These are phyloP conservation scores for Plantago elongata DNA, from an alignment of 257 asterid species.

Conservation along the genomic window DNA sequence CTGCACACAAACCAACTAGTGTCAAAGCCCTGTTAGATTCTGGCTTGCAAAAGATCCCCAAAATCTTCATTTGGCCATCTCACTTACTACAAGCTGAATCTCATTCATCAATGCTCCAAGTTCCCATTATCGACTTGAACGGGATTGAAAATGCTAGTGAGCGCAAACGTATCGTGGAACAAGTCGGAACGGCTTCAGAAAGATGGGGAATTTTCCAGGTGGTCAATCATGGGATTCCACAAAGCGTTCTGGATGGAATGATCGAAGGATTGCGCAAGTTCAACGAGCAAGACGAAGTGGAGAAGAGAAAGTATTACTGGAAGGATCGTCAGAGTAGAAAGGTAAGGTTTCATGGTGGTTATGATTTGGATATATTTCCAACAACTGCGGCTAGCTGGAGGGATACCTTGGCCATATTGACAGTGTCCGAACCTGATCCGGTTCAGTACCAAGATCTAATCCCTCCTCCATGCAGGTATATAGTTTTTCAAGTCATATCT, in stretches of 20 bases:
- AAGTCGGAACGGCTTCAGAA: slow-evolving; percentile 17
- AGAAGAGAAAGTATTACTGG: slow-evolving; percentile 25
- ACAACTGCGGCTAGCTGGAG: slow-evolving; percentile 32
- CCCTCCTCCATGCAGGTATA: slow-evolving; percentile 28
- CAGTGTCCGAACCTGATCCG: slow-evolving; percentile 18
- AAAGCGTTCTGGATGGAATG: slow-evolving; percentile 8
- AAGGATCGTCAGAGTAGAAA: slow-evolving; percentile 20
- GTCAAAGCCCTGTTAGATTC: slow-evolving; percentile 26
- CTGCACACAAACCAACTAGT: not conserved
- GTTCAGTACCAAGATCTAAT: slow-evolving; percentile 17
- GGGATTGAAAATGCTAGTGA: not conserved
- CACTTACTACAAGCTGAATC: not conserved
- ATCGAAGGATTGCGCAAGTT: slow-evolving; percentile 5
- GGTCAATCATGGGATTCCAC: slow-evolving; percentile 23
- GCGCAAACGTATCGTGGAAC: slow-evolving; percentile 9
- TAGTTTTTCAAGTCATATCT: too few species aligned
- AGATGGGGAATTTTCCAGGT: slow-evolving; percentile 30
- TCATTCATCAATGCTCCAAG: not conserved
- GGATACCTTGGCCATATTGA: slow-evolving; percentile 22
- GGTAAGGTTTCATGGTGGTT: slow-evolving; percentile 22
- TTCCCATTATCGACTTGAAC: slow-evolving; percentile 27
- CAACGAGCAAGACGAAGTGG: slow-evolving; percentile 19
- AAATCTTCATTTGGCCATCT: slow-evolving; percentile 18
- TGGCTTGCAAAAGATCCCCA: slow-evolving; percentile 18
- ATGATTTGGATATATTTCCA: slow-evolving; percentile 23